Evolutionary conservation across 2,329 filamentous ascomycete species (phyloP).

Genomic region (Cercospora brassicicola): DNA sequence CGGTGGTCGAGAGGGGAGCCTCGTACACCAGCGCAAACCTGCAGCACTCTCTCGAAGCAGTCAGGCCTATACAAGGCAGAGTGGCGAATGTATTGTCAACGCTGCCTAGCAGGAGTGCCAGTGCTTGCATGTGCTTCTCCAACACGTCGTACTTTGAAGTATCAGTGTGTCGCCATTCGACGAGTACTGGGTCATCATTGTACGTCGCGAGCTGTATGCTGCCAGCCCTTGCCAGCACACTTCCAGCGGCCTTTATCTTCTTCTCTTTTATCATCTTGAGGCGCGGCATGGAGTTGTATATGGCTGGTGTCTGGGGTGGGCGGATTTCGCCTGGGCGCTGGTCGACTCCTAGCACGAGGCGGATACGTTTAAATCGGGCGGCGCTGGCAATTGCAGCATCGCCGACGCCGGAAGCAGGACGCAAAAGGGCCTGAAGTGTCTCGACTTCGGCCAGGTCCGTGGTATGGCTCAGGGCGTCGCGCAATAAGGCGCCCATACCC

Average conservation of each 20-base stretch:
- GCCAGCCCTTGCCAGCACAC: neutral
- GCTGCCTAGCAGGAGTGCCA: conserved; percentile 1
- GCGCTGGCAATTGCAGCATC: neutral
- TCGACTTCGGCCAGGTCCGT: neutral
- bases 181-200: neutral
- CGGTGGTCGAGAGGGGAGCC: neutral
- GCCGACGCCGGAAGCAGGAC: neutral
- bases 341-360: neutral
- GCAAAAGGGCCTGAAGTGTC: neutral
- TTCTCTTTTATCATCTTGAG: conserved; percentile 1
- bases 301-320: neutral
- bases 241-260: neutral
- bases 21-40: neutral
- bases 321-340: neutral
- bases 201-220: neutral
- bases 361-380: neutral
- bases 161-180: neutral
- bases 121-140: neutral
- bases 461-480: neutral
- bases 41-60: neutral
- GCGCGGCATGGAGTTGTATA: neutral
- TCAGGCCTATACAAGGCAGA: neutral
- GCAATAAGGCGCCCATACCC: neutral
- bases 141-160: neutral
- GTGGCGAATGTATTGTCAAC: neutral